These are phyloP conservation scores for Penicillium manginii DNA, from an alignment of 495 filamentous ascomycete genomes.

Conservation along the genomic window DNA sequence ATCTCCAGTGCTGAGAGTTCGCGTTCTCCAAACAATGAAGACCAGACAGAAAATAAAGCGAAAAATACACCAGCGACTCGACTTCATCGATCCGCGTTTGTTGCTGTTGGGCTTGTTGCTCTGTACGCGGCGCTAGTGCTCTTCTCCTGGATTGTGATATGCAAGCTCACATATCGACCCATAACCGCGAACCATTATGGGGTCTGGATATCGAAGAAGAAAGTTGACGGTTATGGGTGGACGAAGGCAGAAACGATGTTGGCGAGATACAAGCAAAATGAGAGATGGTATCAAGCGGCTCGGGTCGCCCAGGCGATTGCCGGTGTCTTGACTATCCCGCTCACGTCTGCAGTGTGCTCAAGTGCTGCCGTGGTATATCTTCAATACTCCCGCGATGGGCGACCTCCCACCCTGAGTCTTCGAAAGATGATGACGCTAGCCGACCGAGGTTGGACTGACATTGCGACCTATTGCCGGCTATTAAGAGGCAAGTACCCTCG, in stretches of 20 bases:
- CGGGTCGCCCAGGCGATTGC: conserved; percentile 27
- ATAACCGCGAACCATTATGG: neutral
- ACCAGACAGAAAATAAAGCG: no score
- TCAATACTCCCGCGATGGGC: conserved; percentile 22
- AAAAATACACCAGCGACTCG: no score
- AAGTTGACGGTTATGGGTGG: neutral
- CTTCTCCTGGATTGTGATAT: conserved; percentile 6
- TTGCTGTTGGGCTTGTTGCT: no score
- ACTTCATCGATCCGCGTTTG: no score
- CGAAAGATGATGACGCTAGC: conserved; percentile 30
- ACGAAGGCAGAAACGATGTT: no score
- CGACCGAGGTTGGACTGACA: conserved; percentile 31
- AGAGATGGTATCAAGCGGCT: conserved; percentile 29
- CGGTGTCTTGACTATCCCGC: conserved; percentile 28
- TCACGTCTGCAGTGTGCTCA: conserved; percentile 33
- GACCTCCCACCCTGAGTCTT: conserved; percentile 9
- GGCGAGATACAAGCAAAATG: conserved; percentile 9
- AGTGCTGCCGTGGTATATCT: conserved; percentile 30
- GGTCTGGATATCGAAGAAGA: neutral
- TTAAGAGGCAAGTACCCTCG: neutral
- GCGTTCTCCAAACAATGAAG: no score
- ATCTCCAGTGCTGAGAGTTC: no score
- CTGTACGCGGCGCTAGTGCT: neutral
- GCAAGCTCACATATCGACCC: neutral
- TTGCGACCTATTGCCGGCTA: neutral